phyloP scores from a whole-genome alignment of 2,329 filamentous ascomycete species.

The Sporothrix variecibatus region DNA sequence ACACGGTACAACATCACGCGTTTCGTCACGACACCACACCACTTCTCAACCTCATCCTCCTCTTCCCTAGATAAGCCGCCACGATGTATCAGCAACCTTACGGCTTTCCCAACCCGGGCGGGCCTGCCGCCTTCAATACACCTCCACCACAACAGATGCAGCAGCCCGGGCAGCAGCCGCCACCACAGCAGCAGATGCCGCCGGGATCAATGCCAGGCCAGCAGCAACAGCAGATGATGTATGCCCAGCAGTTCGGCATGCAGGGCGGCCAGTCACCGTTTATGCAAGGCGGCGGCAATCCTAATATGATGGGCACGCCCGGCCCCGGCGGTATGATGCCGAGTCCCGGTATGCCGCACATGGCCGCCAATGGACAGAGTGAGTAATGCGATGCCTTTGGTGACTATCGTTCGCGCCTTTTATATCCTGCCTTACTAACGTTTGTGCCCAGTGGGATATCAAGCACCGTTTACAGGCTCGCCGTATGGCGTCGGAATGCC shows the following conservation, averaged over 20 bases:
- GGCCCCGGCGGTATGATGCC: slow-evolving; percentile 65
- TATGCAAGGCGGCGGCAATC: slow-evolving; percentile 43
- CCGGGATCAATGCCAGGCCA: slow-evolving; percentile 45
- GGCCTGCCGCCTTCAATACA: slow-evolving; percentile 53
- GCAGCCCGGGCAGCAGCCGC: slow-evolving; percentile 27
- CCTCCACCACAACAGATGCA: slow-evolving; percentile 49
- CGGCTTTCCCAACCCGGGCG: slow-evolving; percentile 56
- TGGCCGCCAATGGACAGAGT: slow-evolving; percentile 63
- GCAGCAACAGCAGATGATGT: slow-evolving; percentile 60
- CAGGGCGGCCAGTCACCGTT: slow-evolving; percentile 51
- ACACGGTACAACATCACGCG: background rate
- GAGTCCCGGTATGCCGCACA: slow-evolving; percentile 60
- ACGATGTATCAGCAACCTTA: slow-evolving; percentile 61
- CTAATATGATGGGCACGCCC: slow-evolving; percentile 57
- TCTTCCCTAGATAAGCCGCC: slow-evolving; percentile 32
- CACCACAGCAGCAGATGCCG: slow-evolving; percentile 44
- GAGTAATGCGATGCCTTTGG: slow-evolving; percentile 39
- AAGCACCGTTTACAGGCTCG: slow-evolving; percentile 58
- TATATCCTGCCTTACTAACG: slow-evolving; percentile 20
- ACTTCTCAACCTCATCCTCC: background rate
- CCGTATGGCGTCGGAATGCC: slow-evolving; percentile 58
- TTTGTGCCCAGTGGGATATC: slow-evolving; percentile 53
- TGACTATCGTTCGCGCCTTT: background rate
- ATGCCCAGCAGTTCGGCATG: slow-evolving; percentile 60
- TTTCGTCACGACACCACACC: background rate